phyloP scores from a whole-genome alignment of 2,329 filamentous ascomycete genomes.

The Scedosporium apiospermum region DNA sequence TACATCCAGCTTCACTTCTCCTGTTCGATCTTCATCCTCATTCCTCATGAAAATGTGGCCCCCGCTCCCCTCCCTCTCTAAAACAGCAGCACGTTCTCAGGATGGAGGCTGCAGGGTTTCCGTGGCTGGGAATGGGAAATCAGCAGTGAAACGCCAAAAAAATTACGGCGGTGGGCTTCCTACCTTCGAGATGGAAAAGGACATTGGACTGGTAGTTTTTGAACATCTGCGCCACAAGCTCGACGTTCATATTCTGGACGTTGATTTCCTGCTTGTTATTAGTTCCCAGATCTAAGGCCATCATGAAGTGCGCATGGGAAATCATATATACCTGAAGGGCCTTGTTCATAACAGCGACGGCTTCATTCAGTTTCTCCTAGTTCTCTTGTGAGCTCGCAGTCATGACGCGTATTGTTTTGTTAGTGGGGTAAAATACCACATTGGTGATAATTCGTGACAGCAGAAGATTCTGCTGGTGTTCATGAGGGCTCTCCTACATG shows the following conservation, averaged over 20 bases:
- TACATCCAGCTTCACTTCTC: neutral
- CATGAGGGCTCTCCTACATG: slow-evolving; percentile 80
- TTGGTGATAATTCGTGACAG: slow-evolving; percentile 95
- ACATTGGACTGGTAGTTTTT: slow-evolving; percentile 99
- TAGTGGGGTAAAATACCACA: slow-evolving; percentile 55
- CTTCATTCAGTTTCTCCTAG: slow-evolving; percentile 95
- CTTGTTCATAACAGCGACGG: slow-evolving; percentile 86
- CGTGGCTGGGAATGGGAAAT: slow-evolving; percentile 47
- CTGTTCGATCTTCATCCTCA: neutral
- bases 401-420: neutral
- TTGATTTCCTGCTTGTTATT: slow-evolving; percentile 72
- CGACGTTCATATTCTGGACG: slow-evolving; percentile 97
- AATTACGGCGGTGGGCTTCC: slow-evolving; percentile 8
- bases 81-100: slow-evolving; percentile 20
- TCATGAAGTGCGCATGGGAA: too few species aligned
- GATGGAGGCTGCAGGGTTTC: slow-evolving; percentile 73
- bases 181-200: slow-evolving; percentile 93
- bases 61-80: neutral
- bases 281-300: neutral
- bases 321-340: slow-evolving; percentile 60
- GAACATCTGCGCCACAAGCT: slow-evolving; percentile 98
- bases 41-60: neutral
- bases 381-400: slow-evolving; percentile 8
- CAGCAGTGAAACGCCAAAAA: slow-evolving; percentile 11
- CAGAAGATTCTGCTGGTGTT: slow-evolving; percentile 91